A percentile compares a stretch with the other conserved stretches of the same genome.
Conservation (phyloP, 1,284 basidiomycete genomes). For the Boletus chippewaensis region DNA sequence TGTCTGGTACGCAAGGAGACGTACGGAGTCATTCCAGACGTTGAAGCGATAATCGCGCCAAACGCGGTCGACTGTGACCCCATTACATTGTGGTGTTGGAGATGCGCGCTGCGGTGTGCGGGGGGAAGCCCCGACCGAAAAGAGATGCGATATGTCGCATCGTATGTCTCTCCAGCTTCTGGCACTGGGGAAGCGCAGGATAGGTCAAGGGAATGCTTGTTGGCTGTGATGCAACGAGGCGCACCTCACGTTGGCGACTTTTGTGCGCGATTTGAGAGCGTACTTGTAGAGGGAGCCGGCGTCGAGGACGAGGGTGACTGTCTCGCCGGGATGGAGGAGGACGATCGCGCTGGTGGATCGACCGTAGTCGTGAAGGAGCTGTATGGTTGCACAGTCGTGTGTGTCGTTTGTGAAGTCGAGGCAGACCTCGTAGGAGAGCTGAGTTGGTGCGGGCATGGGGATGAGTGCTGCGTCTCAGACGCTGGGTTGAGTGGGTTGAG, state of each 20-base stretch:
- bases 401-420: conserved; percentile 68
- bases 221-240: conserved; percentile 24
- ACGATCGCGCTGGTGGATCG: conserved; percentile 47
- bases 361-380: conserved; percentile 59
- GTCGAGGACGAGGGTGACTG: conserved; percentile 57
- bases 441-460: conserved; percentile 43
- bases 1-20: conserved; percentile 8
- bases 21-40: conserved; percentile 44
- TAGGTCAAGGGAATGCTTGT: conserved; percentile 7
- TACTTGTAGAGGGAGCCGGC: conserved; percentile 64
- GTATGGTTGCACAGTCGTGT: conserved; percentile 55
- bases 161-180: conserved; percentile 59
- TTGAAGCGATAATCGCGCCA: conserved; percentile 62
- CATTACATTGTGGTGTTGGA: conserved; percentile 37
- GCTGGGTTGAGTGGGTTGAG: conserved; percentile 11
- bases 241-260: conserved; percentile 65
- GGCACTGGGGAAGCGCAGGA: conserved; percentile 37
- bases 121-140: conserved; percentile 34
- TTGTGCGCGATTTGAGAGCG: conserved; percentile 56
- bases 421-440: conserved; percentile 49
- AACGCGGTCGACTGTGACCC: conserved; percentile 56
- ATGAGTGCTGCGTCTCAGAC: conserved; percentile 21
- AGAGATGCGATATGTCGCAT: conserved; percentile 55
- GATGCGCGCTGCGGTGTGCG: conserved; percentile 30
- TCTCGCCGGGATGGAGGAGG: conserved; percentile 56